phyloP scores from a whole-genome alignment of 1,139 yeast species.

The Geotrichum aggregatum region DNA sequence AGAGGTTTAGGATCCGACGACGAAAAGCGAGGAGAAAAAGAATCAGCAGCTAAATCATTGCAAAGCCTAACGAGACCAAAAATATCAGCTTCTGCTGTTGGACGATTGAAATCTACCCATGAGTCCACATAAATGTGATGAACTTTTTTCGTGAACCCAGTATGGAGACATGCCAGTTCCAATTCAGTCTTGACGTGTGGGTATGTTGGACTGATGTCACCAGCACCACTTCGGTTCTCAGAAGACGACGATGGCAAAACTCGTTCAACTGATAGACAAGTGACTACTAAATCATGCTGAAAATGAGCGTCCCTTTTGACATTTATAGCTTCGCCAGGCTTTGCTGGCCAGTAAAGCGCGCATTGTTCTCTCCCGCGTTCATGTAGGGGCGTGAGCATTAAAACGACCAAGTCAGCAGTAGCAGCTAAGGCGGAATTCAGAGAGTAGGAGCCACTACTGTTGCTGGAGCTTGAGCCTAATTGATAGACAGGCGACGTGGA shows the following conservation, averaged over 20 bases:
- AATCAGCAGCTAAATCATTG: constrained; percentile 25
- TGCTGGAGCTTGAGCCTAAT: background rate
- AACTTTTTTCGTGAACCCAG: constrained; percentile 33
- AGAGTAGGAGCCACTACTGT: constrained; percentile 41
- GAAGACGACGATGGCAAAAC: background rate
- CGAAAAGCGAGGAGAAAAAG: background rate
- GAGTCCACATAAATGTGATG: constrained; percentile 51
- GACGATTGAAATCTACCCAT: constrained; percentile 41
- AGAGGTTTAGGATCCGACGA: background rate
- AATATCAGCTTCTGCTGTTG: constrained; percentile 36
- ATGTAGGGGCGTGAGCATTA: constrained; percentile 80
- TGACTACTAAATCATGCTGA: constrained; percentile 21
- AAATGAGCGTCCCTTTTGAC: constrained; percentile 24
- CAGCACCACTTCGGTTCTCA: background rate
- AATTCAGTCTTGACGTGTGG: constrained; percentile 10
- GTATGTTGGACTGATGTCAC: constrained; percentile 1
- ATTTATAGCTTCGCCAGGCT: constrained; percentile 18
- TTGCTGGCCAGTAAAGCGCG: constrained; percentile 66
- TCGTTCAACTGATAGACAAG: constrained; percentile 14
- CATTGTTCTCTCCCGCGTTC: constrained; percentile 66
- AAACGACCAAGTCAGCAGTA: constrained; percentile 43
- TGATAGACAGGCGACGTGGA: background rate
- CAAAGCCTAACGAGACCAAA: constrained; percentile 36
- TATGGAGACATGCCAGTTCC: constrained; percentile 9
- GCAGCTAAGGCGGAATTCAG: too few species aligned